Evolutionary conservation across 148 eudicot genomes (phyloP).

Genomic region (Diospyros kaki): DNA sequence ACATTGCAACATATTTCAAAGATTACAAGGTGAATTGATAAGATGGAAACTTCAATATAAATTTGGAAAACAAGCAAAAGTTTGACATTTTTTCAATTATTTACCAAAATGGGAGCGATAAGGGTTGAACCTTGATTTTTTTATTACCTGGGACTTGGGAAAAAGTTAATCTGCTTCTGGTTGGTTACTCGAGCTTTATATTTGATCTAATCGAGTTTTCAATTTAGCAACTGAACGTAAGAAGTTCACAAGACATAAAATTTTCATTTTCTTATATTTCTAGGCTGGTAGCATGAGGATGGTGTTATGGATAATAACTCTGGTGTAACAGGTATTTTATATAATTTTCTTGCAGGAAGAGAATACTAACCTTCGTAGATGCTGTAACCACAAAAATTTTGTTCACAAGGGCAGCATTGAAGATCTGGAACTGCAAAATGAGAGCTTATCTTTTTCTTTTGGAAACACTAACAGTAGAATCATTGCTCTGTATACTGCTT

Average conservation of each 20-base stretch:
- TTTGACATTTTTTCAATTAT: no score
- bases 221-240: neutral
- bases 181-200: no score
- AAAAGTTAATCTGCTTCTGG: neutral
- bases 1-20: no score
- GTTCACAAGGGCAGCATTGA: conserved; percentile 16
- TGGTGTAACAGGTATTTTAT: neutral
- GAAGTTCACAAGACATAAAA: neutral
- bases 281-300: neutral
- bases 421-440: conserved; percentile 27
- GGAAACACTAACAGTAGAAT: conserved; percentile 36
- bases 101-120: neutral
- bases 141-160: neutral
- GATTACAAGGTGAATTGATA: no score
- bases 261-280: neutral
- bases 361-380: conserved; percentile 37
- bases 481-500: conserved; percentile 52
- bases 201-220: neutral
- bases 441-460: conserved; percentile 24
- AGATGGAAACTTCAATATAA: no score
- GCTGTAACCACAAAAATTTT: conserved; percentile 31
- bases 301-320: neutral
- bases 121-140: neutral
- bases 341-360: conserved; percentile 53
- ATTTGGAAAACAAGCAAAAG: no score